Percentiles rank a stretch among this genome's conserved stretches.
These are phyloP conservation scores for Echria macrotheca DNA, from an alignment of 495 filamentous ascomycete species.

Conservation along the genomic window DNA sequence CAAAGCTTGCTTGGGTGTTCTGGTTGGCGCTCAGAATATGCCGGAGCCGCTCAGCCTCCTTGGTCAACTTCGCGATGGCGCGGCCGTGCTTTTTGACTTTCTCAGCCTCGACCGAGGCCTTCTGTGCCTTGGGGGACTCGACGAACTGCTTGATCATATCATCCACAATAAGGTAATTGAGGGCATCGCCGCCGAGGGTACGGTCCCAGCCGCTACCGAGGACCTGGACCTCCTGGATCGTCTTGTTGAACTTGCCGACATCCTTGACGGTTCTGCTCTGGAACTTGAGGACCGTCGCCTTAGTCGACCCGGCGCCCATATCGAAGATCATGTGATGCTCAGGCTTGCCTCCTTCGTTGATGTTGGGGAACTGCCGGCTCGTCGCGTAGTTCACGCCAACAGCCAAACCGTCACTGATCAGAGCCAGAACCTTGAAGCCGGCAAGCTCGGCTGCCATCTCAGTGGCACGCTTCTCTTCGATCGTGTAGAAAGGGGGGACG, in stretches of 20 bases:
- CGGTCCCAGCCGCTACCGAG: conserved; percentile 84
- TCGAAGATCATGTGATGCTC: conserved; percentile 94
- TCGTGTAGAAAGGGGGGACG: conserved; percentile 84
- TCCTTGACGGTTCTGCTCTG: conserved; percentile 88
- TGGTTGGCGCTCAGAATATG: conserved; percentile 92
- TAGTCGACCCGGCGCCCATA: conserved; percentile 97
- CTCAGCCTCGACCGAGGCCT: conserved; percentile 52
- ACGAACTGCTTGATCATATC: conserved; percentile 80
- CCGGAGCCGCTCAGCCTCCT: conserved; percentile 80
- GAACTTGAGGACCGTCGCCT: conserved; percentile 87
- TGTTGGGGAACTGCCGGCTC: conserved; percentile 75
- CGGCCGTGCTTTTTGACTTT: conserved; percentile 70
- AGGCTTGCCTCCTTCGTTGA: conserved; percentile 78
- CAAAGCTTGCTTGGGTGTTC: conserved; percentile 73
- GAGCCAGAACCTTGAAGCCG: conserved; percentile 73
- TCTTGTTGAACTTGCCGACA: conserved; percentile 91
- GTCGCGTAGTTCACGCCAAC: conserved; percentile 95
- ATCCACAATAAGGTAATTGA: conserved; percentile 82
- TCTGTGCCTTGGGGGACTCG: conserved; percentile 64
- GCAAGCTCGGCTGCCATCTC: conserved; percentile 79
- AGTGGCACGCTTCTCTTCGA: conserved; percentile 80
- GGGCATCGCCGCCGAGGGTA: conserved; percentile 80
- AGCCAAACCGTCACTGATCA: conserved; percentile 87
- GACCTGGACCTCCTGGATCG: conserved; percentile 85
- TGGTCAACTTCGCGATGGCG: conserved; percentile 79